Evolutionary conservation across 805 yeast genomes (phyloP), one percentile per base, ranked within the genome.

Genomic region (Saccharomycopsis malanga): DNA sequence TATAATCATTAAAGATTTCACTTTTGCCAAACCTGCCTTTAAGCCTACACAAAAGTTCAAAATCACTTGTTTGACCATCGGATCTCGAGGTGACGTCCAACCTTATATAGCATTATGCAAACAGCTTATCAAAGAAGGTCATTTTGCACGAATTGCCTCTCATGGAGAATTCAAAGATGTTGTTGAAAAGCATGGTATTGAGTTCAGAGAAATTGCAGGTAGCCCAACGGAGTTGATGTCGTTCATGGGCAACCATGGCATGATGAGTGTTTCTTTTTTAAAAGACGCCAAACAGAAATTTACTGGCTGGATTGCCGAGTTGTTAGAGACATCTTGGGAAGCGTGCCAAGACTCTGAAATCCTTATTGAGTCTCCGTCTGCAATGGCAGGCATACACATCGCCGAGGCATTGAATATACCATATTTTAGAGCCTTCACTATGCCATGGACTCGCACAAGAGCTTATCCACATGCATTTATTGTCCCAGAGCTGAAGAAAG

Each of bases 401-500:
- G 96, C 98, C 2, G 98, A 91, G 61, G 95, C 94, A 1, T 64
- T 91, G 49, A 77, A 79, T 18, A 83, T 91, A 48, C 95, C 98
- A 0, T 91, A 91, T 61, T 84, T 86, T 68, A 72, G 97, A 57
- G 97, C 97, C 0, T 91, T 91, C 61, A 91, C 98, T 0, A 91
- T 91, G 98, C 98, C 98, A 0, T 91, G 98, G 98, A 87, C 97
- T 0, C 68, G 95, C 52, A 89, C 98, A 0, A 72, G 95, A 55
- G 95, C 96, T 0, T 91, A 91, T 60, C 97, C 97, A 1, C 97
- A 91, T 69, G 97, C 98, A 0, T 88, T 91, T 54, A 79, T 89
- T 60, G 95, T 87, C 5, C 96, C 98, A 0, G 96, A 88, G 51
- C 94, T 86, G 63, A 87, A 83, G 59, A 75, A 83, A 61, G 96